A percentile compares a stretch with the other conserved stretches of the same genome.
phyloP scores from a whole-genome alignment of 2,329 filamentous ascomycete genomes.

The Botrytis pseudocinerea region DNA sequence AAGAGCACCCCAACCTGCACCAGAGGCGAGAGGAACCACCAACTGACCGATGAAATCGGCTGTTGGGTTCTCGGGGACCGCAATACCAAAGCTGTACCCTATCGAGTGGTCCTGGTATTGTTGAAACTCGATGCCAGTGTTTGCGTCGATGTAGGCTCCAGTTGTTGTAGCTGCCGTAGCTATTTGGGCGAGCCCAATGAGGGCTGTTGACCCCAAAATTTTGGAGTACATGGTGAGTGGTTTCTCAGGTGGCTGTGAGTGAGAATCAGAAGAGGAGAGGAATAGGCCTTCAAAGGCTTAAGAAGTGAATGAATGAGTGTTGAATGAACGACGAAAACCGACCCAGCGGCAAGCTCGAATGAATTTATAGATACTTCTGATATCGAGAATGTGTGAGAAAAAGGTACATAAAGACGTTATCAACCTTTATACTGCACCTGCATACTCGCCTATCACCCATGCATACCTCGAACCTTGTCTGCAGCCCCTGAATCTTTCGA shows the following conservation, averaged over 20 bases:
- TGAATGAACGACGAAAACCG: neutral
- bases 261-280: neutral
- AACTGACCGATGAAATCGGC: neutral
- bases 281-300: neutral
- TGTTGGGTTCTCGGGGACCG: neutral
- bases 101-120: neutral
- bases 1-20: neutral
- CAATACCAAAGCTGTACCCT: neutral
- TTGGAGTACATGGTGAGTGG: neutral
- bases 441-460: neutral
- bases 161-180: neutral
- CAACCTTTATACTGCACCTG: neutral
- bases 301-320: neutral
- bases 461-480: neutral
- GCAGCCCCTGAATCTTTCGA: neutral
- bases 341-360: neutral
- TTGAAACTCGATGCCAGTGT: slow-evolving; percentile 1
- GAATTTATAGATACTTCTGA: neutral
- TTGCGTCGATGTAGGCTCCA: neutral
- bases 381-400: neutral
- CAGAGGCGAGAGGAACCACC: neutral
- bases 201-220: neutral
- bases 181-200: neutral
- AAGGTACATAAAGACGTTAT: neutral
- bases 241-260: neutral